phyloP scores from a whole-genome alignment of 306 rosid species.

The Crotalaria pallida region DNA sequence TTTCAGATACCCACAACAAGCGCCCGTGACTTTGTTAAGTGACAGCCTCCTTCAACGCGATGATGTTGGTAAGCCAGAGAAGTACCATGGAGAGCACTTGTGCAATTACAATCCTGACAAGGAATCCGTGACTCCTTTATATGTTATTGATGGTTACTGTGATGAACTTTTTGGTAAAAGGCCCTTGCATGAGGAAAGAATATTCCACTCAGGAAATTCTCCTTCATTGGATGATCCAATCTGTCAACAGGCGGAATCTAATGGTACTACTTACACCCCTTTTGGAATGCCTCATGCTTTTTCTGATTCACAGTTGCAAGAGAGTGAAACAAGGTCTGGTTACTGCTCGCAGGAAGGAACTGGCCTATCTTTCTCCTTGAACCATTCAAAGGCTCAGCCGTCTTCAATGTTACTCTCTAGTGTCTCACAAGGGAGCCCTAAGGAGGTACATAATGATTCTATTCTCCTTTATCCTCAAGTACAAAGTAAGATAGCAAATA shows the following conservation, averaged over 20 bases:
- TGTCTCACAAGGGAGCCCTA: constrained; percentile 32
- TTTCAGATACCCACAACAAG: constrained; percentile 30
- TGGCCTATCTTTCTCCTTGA: constrained; percentile 39
- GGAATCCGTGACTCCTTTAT: constrained; percentile 16
- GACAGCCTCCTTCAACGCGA: constrained; percentile 24
- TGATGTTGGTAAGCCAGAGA: constrained; percentile 22
- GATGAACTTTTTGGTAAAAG: constrained; percentile 32
- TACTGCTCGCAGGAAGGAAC: constrained; percentile 50
- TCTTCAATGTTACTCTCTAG: constrained; percentile 33
- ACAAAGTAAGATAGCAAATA: constrained; percentile 32
- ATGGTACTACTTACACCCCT: constrained; percentile 24
- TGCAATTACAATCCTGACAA: constrained; percentile 23
- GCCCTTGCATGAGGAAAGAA: constrained; percentile 32
- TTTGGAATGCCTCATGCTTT: constrained; percentile 52
- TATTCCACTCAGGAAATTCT: constrained; percentile 35
- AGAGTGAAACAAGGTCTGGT: constrained; percentile 49
- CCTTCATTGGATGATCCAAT: constrained; percentile 25
- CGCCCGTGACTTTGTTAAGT: constrained; percentile 22
- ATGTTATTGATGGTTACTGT: constrained; percentile 19
- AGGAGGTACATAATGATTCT: constrained; percentile 30
- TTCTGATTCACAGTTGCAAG: constrained; percentile 67
- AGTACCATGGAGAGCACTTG: constrained; percentile 24
- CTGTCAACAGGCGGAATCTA: constrained; percentile 29
- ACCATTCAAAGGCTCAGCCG: constrained; percentile 38
- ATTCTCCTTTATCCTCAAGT: constrained; percentile 29